A percentile compares a stretch with the other conserved stretches of the same genome.
Conservation (phyloP, 2,329 filamentous ascomycete genomes). For the Sporothrix mexicana region DNA sequence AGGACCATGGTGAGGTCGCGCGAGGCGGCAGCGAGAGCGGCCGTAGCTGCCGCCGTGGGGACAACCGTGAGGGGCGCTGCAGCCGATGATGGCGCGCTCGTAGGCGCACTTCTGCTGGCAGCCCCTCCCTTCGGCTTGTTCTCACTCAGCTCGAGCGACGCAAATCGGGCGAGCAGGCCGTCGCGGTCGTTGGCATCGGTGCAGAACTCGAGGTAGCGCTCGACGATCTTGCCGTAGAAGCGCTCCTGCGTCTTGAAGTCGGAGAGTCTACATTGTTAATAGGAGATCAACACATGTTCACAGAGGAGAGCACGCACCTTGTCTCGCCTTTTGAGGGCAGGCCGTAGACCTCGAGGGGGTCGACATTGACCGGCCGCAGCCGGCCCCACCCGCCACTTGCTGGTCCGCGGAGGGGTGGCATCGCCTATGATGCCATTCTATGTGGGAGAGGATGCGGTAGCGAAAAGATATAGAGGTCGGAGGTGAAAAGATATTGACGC, state of each 20-base stretch:
- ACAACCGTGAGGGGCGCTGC: background rate
- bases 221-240: conserved; percentile 86
- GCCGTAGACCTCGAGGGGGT: conserved; percentile 81
- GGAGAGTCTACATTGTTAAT: conserved; percentile 60
- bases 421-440: conserved; percentile 34
- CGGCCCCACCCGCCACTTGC: conserved; percentile 68
- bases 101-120: background rate
- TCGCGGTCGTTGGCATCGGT: conserved; percentile 73
- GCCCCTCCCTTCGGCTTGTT: background rate
- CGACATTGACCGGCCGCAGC: conserved; percentile 74
- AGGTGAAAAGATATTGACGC: background rate
- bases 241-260: conserved; percentile 79
- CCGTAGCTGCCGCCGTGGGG: conserved; percentile 13
- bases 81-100: background rate
- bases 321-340: conserved; percentile 90
- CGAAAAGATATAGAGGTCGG: background rate
- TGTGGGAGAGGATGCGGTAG: background rate
- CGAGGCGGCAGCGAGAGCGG: conserved; percentile 39
- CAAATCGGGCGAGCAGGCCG: conserved; percentile 76
- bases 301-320: conserved; percentile 58
- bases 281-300: background rate
- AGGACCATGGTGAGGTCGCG: conserved; percentile 76
- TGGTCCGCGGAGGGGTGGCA: conserved; percentile 44
- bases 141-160: conserved; percentile 59
- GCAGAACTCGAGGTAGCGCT: conserved; percentile 89